phyloP scores from a whole-genome alignment of 345 rosid genomes.

The Aquilaria sinensis region DNA sequence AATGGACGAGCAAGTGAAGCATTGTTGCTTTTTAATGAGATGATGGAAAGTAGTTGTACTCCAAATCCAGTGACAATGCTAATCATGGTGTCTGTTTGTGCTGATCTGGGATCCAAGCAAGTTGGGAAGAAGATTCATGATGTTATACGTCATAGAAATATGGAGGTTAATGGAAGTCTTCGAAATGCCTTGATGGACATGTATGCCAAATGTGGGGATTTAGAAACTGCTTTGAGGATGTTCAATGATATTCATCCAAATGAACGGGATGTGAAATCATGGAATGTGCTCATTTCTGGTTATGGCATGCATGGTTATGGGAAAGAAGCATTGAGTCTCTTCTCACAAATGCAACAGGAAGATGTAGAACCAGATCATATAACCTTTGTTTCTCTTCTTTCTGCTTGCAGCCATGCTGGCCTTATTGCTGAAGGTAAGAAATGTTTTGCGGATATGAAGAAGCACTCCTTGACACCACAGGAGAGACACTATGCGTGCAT shows the following conservation, averaged over 20 bases:
- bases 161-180: conserved; percentile 26
- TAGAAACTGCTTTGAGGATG: conserved; percentile 32
- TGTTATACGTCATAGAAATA: conserved; percentile 21
- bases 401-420: conserved; percentile 62
- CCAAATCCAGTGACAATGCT: conserved; percentile 39
- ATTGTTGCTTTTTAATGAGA: conserved; percentile 36
- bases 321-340: conserved; percentile 32
- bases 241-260: conserved; percentile 29
- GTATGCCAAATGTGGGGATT: conserved; percentile 60
- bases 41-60: conserved; percentile 25
- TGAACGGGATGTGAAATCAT: conserved; percentile 26
- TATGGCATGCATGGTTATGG: conserved; percentile 47
- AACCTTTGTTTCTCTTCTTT: conserved; percentile 46
- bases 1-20: conserved; percentile 52
- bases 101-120: conserved; percentile 37
- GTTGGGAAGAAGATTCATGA: conserved; percentile 37
- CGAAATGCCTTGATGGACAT: conserved; percentile 43
- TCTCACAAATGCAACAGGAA: conserved; percentile 39
- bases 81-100: conserved; percentile 52
- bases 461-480: conserved; percentile 26
- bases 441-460: conserved; percentile 39
- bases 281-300: conserved; percentile 59
- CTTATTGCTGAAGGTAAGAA: conserved; percentile 45
- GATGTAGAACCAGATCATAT: conserved; percentile 42
- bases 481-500: conserved; percentile 52